Evolutionary conservation across 805 yeast genomes (phyloP).

Genomic region (Candida pseudoglaebosa): DNA sequence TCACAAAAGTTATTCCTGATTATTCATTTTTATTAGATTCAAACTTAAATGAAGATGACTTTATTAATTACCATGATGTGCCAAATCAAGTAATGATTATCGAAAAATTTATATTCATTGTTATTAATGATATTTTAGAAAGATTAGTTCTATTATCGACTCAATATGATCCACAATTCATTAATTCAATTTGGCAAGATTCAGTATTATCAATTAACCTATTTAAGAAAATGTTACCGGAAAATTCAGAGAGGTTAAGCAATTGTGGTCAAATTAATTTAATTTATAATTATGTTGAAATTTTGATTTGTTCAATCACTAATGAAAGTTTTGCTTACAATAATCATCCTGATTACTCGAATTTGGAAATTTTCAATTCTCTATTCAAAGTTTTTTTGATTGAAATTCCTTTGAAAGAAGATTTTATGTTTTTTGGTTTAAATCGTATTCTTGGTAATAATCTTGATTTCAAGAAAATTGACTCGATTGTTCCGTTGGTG

Average conservation of each 20-base stretch:
- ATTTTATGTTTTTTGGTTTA: slow-evolving; percentile 49
- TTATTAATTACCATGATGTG: slow-evolving; percentile 24
- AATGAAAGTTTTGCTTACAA: slow-evolving; percentile 24
- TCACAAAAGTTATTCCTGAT: slow-evolving; percentile 15
- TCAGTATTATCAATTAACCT: slow-evolving; percentile 29
- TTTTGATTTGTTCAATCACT: slow-evolving; percentile 42
- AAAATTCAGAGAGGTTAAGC: slow-evolving; percentile 41
- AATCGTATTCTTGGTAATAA: slow-evolving; percentile 54
- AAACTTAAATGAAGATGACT: slow-evolving; percentile 23
- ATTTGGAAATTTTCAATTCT: slow-evolving; percentile 20
- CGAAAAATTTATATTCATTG: slow-evolving; percentile 47
- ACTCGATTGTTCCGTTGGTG: slow-evolving; percentile 35
- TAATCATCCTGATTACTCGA: slow-evolving; percentile 9
- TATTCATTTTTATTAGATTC: slow-evolving; percentile 26
- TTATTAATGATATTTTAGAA: slow-evolving; percentile 57
- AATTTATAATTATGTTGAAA: slow-evolving; percentile 50
- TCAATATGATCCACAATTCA: slow-evolving; percentile 18
- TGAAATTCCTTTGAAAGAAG: slow-evolving; percentile 37
- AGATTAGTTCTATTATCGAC: slow-evolving; percentile 29
- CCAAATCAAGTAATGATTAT: slow-evolving; percentile 32
- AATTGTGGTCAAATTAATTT: slow-evolving; percentile 43
- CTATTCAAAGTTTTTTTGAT: slow-evolving; percentile 35
- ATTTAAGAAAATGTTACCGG: slow-evolving; percentile 42
- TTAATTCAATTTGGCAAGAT: slow-evolving; percentile 20
- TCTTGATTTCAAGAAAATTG: slow-evolving; percentile 37